A percentile compares a stretch with the other conserved stretches of the same genome.
These are phyloP conservation scores for Xylariales sp. DNA, from an alignment of 2,329 filamentous ascomycete species.

Conservation along the genomic window DNA sequence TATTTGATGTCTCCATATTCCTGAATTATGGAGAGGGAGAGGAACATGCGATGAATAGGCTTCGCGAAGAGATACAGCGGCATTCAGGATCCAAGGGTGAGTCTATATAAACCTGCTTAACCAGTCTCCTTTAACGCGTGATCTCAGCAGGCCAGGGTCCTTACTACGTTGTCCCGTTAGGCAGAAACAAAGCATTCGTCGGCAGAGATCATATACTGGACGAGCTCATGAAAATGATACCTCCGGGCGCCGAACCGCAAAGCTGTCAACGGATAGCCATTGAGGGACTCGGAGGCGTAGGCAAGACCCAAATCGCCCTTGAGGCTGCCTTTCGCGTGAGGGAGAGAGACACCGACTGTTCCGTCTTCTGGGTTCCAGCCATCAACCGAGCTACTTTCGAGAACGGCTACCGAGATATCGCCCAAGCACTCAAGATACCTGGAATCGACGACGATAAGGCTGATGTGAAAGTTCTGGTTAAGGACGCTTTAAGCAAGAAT, in stretches of 20 bases:
- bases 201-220: not conserved
- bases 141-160: not conserved
- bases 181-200: not conserved
- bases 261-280: slow-evolving; percentile 18
- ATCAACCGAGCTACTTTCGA: slow-evolving; percentile 23
- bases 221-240: not conserved
- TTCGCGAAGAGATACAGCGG: not conserved
- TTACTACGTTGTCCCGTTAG: not conserved
- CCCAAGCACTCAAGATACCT: slow-evolving; percentile 17
- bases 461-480: slow-evolving; percentile 30
- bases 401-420: slow-evolving; percentile 29
- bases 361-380: slow-evolving; percentile 35
- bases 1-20: not conserved
- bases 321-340: slow-evolving; percentile 25
- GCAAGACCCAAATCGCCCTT: slow-evolving; percentile 33
- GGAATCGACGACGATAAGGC: slow-evolving; percentile 25
- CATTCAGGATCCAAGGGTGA: not conserved
- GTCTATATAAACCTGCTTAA: not conserved
- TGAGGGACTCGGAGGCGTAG: slow-evolving; percentile 27
- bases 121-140: not conserved
- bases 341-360: slow-evolving; percentile 21
- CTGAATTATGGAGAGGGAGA: slow-evolving; percentile 3
- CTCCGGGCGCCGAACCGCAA: not conserved
- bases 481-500: slow-evolving; percentile 20
- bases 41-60: not conserved